phyloP scores from a whole-genome alignment of 2,329 filamentous ascomycete species.

The Neonectria neomacrospora region DNA sequence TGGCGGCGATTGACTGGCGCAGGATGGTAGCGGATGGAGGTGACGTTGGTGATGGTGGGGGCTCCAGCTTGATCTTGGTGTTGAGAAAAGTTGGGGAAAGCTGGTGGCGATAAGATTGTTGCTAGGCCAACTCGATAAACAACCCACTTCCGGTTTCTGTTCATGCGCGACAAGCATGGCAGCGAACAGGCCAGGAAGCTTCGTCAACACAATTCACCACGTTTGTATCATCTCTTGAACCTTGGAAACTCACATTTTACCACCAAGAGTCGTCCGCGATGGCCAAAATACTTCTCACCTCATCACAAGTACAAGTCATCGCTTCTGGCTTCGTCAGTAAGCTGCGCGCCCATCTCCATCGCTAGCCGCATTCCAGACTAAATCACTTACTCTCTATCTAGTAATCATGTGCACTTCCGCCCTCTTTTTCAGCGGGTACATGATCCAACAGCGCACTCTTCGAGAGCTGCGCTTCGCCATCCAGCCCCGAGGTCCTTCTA shows the following conservation, averaged over 20 bases:
- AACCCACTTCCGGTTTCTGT: conserved; percentile 23
- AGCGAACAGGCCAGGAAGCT: conserved; percentile 21
- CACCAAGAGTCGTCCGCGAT: conserved; percentile 33
- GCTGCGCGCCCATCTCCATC: conserved; percentile 41
- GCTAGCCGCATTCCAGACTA: conserved; percentile 33
- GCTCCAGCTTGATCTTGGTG: conserved; percentile 29
- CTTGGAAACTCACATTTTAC: background rate
- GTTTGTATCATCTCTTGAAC: background rate
- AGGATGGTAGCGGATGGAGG: conserved; percentile 19
- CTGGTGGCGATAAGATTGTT: conserved; percentile 56
- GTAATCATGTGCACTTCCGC: conserved; percentile 82
- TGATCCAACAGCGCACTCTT: conserved; percentile 87
- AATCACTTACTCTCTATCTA: conserved; percentile 43
- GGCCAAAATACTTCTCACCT: conserved; percentile 69
- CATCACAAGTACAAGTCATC: conserved; percentile 75
- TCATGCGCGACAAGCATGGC: conserved; percentile 28
- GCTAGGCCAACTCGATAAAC: conserved; percentile 52
- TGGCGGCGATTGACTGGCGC: conserved; percentile 33
- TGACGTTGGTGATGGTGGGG: conserved; percentile 29
- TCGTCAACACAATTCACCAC: conserved; percentile 4
- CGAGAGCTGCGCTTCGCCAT: conserved; percentile 80
- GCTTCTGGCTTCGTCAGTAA: conserved; percentile 72
- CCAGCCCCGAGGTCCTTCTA: conserved; percentile 50
- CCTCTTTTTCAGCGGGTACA: conserved; percentile 89
- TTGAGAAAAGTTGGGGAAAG: conserved; percentile 36